Percentiles rank a stretch among this genome's conserved stretches.
Evolutionary conservation across 805 yeast genomes (phyloP).

Genomic region (Schizosaccharomyces lindneri): DNA sequence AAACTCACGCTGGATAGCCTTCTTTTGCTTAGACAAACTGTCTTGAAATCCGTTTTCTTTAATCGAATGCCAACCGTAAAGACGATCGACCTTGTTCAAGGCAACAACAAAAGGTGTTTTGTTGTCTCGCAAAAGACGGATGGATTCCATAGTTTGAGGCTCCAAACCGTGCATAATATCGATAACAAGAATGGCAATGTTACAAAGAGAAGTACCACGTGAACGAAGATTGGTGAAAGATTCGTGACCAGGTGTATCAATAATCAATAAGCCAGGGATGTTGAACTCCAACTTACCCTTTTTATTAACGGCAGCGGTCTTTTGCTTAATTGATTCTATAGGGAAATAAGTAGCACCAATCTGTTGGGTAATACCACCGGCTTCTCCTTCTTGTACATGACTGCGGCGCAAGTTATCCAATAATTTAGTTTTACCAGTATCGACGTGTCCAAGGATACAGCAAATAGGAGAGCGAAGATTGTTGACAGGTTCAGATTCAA

Average conservation of each 20-base stretch:
- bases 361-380: constrained; percentile 99
- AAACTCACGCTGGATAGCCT: constrained; percentile 77
- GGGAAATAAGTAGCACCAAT: constrained; percentile 99
- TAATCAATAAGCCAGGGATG: constrained; percentile 88
- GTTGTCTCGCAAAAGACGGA: constrained; percentile 74
- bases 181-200: constrained; percentile 92
- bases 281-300: constrained; percentile 61
- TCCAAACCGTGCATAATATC: constrained; percentile 98
- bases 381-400: constrained; percentile 98
- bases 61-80: constrained; percentile 74
- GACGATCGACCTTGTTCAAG: constrained; percentile 87
- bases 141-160: constrained; percentile 90
- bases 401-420: constrained; percentile 95
- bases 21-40: constrained; percentile 57
- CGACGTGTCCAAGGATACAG: constrained; percentile 97
- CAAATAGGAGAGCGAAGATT: constrained; percentile 95
- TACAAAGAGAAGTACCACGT: constrained; percentile 97
- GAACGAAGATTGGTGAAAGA: constrained; percentile 91
- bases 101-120: constrained; percentile 97
- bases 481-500: constrained; percentile 4
- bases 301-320: constrained; percentile 74
- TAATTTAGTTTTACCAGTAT: constrained; percentile 95
- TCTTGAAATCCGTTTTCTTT: constrained; percentile 94
- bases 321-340: constrained; percentile 70
- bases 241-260: constrained; percentile 99